Evolutionary conservation across 768 basidiomycete genomes (phyloP).

Genomic region (Mrakia gelida): DNA sequence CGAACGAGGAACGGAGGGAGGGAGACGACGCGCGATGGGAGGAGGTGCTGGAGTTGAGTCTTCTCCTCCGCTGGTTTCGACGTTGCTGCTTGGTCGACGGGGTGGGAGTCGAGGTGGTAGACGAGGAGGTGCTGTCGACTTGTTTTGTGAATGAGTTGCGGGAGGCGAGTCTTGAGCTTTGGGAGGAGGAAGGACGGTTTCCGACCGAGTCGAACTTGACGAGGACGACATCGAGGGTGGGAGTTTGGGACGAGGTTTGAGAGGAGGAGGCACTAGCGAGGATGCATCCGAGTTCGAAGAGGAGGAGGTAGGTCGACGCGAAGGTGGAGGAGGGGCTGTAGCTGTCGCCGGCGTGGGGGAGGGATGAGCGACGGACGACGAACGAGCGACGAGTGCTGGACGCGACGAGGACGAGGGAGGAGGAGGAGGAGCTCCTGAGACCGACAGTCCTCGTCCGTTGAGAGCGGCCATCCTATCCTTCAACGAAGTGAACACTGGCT

Average conservation of each 20-base stretch:
- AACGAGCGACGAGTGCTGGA: not conserved
- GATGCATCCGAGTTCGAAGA: not conserved
- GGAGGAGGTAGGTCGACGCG: not conserved
- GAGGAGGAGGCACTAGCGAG: not conserved
- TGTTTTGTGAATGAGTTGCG: not conserved
- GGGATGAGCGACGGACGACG: not conserved
- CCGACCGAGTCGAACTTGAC: not conserved
- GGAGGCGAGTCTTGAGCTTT: too few species aligned
- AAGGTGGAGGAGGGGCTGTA: not conserved
- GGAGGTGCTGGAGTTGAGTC: not conserved
- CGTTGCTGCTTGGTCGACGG: conserved; percentile 8
- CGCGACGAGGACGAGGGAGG: not conserved
- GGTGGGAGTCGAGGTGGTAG: not conserved
- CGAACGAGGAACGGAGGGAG: not conserved
- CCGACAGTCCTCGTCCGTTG: conserved; percentile 8
- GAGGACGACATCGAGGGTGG: not conserved
- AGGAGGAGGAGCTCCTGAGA: not conserved
- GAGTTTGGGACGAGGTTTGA: conserved; percentile 16
- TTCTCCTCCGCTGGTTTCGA: too few species aligned
- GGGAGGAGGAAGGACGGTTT: not conserved
- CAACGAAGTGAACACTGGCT: conserved; percentile 8
- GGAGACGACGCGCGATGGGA: not conserved
- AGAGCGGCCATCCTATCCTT: conserved; percentile 19
- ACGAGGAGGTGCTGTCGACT: not conserved
- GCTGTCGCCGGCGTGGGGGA: not conserved